These are phyloP conservation scores for Chondrostereum purpureum DNA, from an alignment of 1,284 basidiomycete species.

Conservation along the genomic window DNA sequence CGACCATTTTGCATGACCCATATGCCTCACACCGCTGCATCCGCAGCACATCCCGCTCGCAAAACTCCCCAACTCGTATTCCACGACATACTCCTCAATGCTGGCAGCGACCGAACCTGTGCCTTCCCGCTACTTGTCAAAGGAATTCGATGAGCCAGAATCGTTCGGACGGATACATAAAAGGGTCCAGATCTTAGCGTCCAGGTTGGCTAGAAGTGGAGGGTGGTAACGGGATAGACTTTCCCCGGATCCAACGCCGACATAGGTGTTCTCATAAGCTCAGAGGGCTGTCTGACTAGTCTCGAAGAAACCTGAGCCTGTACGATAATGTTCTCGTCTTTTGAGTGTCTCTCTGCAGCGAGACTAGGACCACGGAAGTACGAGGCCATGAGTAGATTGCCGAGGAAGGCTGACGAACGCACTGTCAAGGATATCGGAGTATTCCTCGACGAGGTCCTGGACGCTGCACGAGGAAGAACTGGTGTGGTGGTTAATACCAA, in stretches of 20 bases:
- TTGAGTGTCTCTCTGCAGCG: slow-evolving; percentile 74
- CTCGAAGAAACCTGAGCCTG: slow-evolving; percentile 83
- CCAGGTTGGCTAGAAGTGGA: slow-evolving; percentile 62
- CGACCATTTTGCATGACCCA: slow-evolving; percentile 76
- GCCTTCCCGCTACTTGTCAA: slow-evolving; percentile 80
- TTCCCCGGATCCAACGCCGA: slow-evolving; percentile 70
- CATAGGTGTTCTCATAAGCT: slow-evolving; percentile 65
- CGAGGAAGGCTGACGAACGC: slow-evolving; percentile 81
- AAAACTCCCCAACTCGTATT: slow-evolving; percentile 61
- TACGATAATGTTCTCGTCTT: slow-evolving; percentile 78
- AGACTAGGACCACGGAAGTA: slow-evolving; percentile 81
- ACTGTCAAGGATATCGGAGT: slow-evolving; percentile 80
- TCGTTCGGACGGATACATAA: slow-evolving; percentile 88
- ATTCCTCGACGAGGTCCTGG: slow-evolving; percentile 72
- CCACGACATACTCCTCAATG: slow-evolving; percentile 69
- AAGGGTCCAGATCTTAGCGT: slow-evolving; percentile 72
- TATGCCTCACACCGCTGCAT: slow-evolving; percentile 66
- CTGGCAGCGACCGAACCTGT: slow-evolving; percentile 72
- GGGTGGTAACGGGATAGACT: slow-evolving; percentile 82
- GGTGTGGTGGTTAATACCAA: slow-evolving; percentile 86
- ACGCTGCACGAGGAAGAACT: slow-evolving; percentile 76
- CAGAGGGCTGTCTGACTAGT: slow-evolving; percentile 53
- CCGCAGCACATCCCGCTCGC: slow-evolving; percentile 69
- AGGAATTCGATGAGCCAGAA: slow-evolving; percentile 78
- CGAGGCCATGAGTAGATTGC: slow-evolving; percentile 79